Evolutionary conservation across 441 rosid species (phyloP), one percentile per base, ranked within the genome.

Genomic region (Eutrema salsugineum): DNA sequence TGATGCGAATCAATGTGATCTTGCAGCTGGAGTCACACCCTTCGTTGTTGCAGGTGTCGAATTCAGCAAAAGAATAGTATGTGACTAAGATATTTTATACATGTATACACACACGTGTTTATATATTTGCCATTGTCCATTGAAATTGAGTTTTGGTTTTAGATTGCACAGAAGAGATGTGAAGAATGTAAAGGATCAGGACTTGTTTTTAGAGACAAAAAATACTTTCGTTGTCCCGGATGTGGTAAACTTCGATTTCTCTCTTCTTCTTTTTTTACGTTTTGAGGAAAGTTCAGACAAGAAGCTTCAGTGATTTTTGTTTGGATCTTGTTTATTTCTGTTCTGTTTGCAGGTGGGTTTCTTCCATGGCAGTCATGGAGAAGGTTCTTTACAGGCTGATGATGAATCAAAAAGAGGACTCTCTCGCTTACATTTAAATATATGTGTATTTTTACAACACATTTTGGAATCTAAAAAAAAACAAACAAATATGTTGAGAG

Each of bases 301-400:
- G 53, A 56, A 47, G 47, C 28, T 69, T 53, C 5, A 12, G 32
- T 28, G 62, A 24, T 11, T 22, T 10, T 15, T 51, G 2, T 44
- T 32, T 63, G 55, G 22, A 19, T 3, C 54, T 30, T 22, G 57
- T 24, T 24, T 24, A 4, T 24, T 24, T 24, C 0, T 24, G 24
- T 22, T 22, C 27, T 24, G 27, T 46, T 59, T 62, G 84, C 83
- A 91, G 97, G 97, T 68, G 97, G 96, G 32, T 93, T 93, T 81
- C 88, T 91, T 66, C 97, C 96, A 28, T 93, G 98, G 94, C 97
- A 89, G 74, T 87, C 97, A 2, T 93, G 96, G 96, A 93, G 77
- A 73, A 79, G 93, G 65, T 93, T 93, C 89, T 91, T 93, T 81
- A 83, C 96, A 40, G 93, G 97, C 74, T 91, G 67, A 82, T 46